Evolutionary conservation across 2,329 filamentous ascomycete genomes (phyloP).

Genomic region (Apiospora pterosperma): DNA sequence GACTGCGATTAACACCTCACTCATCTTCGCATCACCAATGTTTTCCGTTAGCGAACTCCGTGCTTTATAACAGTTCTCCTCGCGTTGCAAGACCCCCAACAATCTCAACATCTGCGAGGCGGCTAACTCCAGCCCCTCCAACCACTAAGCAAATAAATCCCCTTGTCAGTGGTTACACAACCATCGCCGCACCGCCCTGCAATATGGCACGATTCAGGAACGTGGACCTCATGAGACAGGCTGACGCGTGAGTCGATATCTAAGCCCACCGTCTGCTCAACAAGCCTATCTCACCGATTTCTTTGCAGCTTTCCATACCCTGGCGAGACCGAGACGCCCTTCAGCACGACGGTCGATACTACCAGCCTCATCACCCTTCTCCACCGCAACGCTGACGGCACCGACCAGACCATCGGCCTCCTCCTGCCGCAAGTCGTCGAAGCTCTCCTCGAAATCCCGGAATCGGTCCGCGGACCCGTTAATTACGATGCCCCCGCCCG

Average conservation of each 20-base stretch:
- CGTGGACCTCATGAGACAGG: constrained; percentile 50
- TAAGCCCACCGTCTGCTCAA: constrained; percentile 2
- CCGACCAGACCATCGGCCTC: constrained; percentile 25
- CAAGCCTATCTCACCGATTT: neutral
- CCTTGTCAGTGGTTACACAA: constrained; percentile 10
- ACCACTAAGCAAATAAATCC: neutral
- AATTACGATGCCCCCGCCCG: constrained; percentile 54
- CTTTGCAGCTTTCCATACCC: constrained; percentile 71
- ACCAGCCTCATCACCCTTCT: constrained; percentile 65
- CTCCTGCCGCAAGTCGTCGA: constrained; percentile 37
- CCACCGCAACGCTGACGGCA: constrained; percentile 5
- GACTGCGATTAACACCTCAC: neutral
- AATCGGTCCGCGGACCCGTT: constrained; percentile 54
- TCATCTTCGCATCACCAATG: neutral
- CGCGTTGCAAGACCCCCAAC: constrained; percentile 1
- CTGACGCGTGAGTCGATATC: constrained; percentile 48
- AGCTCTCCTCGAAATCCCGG: constrained; percentile 45
- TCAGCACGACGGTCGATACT: constrained; percentile 44
- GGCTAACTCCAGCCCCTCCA: neutral
- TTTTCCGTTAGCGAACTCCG: neutral
- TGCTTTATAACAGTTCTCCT: neutral
- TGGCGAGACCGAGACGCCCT: constrained; percentile 53
- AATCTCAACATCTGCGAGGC: constrained; percentile 1
- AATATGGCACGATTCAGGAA: constrained; percentile 28
- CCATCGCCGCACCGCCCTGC: neutral